Percentiles rank a stretch among this genome's conserved stretches.
Evolutionary conservation across 257 asterid genomes (phyloP).

Genomic region (Plantago elongata): DNA sequence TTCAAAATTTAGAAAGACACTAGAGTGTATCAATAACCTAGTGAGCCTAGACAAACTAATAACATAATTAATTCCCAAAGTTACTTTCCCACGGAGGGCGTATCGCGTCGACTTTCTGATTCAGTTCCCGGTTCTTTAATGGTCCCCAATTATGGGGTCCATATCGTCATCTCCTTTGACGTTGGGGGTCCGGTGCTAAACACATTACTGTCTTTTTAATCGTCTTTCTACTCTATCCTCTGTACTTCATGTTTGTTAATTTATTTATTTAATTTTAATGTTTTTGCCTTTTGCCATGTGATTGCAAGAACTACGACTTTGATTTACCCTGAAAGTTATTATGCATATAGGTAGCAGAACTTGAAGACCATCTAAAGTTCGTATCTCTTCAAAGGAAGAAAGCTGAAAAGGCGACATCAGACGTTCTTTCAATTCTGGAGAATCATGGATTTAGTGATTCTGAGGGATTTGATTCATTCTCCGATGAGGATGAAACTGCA

Average conservation of each 20-base stretch:
- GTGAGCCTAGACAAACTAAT: too few relatives aligned
- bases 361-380: conserved; percentile 73
- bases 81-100: too few relatives aligned
- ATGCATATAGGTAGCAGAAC: conserved; percentile 56
- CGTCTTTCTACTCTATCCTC: background rate
- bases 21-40: too few relatives aligned
- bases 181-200: too few relatives aligned
- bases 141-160: too few relatives aligned
- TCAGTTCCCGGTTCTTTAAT: too few relatives aligned
- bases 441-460: conserved; percentile 68
- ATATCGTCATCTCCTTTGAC: too few relatives aligned
- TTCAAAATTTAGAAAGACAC: background rate
- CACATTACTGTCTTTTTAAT: too few relatives aligned
- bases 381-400: conserved; percentile 71
- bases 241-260: background rate
- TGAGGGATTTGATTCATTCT: conserved; percentile 59
- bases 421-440: conserved; percentile 74
- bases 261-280: background rate
- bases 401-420: conserved; percentile 88
- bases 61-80: too few relatives aligned
- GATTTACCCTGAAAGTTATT: conserved; percentile 15
- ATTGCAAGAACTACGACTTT: too few relatives aligned
- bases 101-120: too few relatives aligned
- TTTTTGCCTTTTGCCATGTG: conserved; percentile 9
- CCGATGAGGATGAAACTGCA: conserved; percentile 53